A percentile compares a stretch with the other conserved stretches of the same genome.
Evolutionary conservation across 495 filamentous ascomycete species (phyloP).

Genomic region (Echria macrotheca): DNA sequence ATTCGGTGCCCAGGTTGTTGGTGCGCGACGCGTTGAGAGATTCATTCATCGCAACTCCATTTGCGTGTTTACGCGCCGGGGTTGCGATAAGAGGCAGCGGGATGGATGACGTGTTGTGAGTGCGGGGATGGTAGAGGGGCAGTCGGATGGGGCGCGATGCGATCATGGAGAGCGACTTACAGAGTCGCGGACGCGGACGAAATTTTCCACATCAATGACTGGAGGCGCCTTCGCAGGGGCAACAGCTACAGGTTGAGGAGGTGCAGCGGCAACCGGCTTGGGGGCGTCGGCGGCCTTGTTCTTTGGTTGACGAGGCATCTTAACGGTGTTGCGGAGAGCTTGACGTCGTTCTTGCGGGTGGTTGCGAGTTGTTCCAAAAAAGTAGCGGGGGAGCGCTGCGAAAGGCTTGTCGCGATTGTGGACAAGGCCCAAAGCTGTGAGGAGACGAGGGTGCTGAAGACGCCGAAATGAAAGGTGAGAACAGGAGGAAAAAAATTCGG

Average conservation of each 20-base stretch:
- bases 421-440: slow-evolving; percentile 13
- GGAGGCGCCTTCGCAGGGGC: slow-evolving; percentile 23
- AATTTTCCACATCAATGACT: slow-evolving; percentile 44
- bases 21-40: too few species aligned
- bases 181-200: slow-evolving; percentile 46
- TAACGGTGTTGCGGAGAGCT: slow-evolving; percentile 9
- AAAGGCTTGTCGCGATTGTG: slow-evolving; percentile 20
- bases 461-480: slow-evolving; percentile 31
- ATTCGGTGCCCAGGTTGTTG: too few species aligned
- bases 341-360: slow-evolving; percentile 8
- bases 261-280: slow-evolving; percentile 25
- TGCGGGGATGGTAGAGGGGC: not conserved
- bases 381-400: slow-evolving; percentile 18
- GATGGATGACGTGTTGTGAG: slow-evolving; percentile 1
- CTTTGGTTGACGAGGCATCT: slow-evolving; percentile 35
- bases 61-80: too few species aligned
- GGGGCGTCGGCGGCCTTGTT: slow-evolving; percentile 38
- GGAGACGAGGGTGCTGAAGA: slow-evolving; percentile 19
- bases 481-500: slow-evolving; percentile 28
- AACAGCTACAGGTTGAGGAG: not conserved
- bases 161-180: slow-evolving; percentile 33
- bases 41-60: too few species aligned
- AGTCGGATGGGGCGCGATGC: not conserved
- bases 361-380: slow-evolving; percentile 13
- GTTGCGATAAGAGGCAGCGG: too few species aligned